Evolutionary conservation across 2,329 filamentous ascomycete genomes (phyloP).

Genomic region (Cladophialophora chaetospira): DNA sequence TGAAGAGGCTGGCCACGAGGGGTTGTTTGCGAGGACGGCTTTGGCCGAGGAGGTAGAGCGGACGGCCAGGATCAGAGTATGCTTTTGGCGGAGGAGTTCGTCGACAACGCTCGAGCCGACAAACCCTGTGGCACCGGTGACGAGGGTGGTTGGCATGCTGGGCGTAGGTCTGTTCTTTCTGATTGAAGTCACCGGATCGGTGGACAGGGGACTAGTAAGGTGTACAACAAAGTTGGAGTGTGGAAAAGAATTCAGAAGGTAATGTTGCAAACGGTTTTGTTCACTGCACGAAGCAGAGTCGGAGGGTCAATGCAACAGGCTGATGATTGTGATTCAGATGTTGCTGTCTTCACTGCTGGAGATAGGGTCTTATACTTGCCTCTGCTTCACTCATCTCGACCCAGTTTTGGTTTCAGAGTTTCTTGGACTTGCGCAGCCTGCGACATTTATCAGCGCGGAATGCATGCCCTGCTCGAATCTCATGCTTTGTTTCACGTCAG

Average conservation of each 20-base stretch:
- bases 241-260: too few relatives aligned
- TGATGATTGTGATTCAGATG: too few relatives aligned
- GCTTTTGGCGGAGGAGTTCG: conserved; percentile 63
- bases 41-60: conserved; percentile 62
- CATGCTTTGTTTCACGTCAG: background rate
- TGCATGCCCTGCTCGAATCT: background rate
- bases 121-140: conserved; percentile 82
- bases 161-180: background rate
- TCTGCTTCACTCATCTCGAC: background rate
- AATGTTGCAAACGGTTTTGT: too few relatives aligned
- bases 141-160: conserved; percentile 59
- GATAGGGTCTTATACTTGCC: background rate
- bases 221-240: too few relatives aligned
- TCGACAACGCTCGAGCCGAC: conserved; percentile 80
- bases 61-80: conserved; percentile 64
- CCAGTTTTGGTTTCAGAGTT: background rate
- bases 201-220: background rate
- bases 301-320: too few relatives aligned
- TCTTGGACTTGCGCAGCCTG: background rate
- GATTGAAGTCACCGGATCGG: background rate
- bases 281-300: too few relatives aligned
- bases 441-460: conserved; percentile 13
- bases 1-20: conserved; percentile 54
- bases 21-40: conserved; percentile 58
- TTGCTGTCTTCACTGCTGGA: background rate